Base-by-base conservation (phyloP, 805 yeast genomes). In the Candida verbasci region DNA sequence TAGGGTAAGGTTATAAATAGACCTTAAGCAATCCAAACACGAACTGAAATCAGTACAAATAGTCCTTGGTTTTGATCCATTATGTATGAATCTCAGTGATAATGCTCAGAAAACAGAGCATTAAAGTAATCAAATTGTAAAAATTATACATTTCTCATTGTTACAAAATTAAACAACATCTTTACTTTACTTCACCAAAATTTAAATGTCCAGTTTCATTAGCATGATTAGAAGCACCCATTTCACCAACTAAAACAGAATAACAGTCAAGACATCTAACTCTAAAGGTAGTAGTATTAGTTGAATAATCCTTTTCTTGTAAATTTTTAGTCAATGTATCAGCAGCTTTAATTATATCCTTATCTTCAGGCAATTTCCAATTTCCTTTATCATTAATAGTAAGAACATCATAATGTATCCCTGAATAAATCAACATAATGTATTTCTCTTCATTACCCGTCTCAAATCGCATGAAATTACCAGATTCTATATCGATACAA, bases 391-490 rank as follows among this genome's bases (percentile, higher is more conserved):
- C 78, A 20, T 69, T 59, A 29, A 67, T 56, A n/a, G 70, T 75
- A 23, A 78, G 63, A 1, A 80, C 62, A 53, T 84, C 93, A 53
- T 82, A 84, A 57, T 84, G 94, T 33, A 83, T 73, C 0, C 93
- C 93, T 26, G 74, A 70, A 50, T 82, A 84, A 8, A 80, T 56
- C 15, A 84, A 59, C 11, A 75, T 58, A n/a, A 79, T 68, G 48
- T 72, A 79, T 4, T 52, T 52, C 1, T 49, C 44, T 5, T 25
- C 17, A 3, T 33, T 15, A 25, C 53, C 65, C 32, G 49, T 48
- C 31, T 55, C 55, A 54, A 82, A 83, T 23, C 62, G 61, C 45
- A 82, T 82, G 24, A 72, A 54, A 17, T 76, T 63, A 5, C 76
- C 75, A 40, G 76, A 77, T 46, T 77, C 81, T 17, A 84, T 76